Conservation (phyloP, 2,329 filamentous ascomycete genomes). For the Aschersonia sp. region DNA sequence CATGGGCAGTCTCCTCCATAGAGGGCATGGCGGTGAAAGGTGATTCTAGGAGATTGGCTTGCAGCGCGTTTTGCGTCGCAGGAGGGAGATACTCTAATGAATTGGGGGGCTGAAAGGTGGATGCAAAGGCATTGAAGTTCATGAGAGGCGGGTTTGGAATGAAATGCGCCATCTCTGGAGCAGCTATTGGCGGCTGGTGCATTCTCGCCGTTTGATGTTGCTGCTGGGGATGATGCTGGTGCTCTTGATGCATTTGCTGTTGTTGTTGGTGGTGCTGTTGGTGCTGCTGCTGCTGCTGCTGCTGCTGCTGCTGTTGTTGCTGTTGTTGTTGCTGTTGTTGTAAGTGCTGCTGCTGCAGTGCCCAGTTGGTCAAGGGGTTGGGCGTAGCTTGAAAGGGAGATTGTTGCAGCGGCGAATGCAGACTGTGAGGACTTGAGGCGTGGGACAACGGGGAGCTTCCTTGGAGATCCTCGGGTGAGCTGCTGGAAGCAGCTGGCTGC, state of each 20-base stretch:
- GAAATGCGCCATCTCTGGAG: slow-evolving; percentile 34
- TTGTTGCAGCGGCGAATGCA: slow-evolving; percentile 33
- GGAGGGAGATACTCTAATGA: slow-evolving; percentile 46
- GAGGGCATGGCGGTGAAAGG: slow-evolving; percentile 44
- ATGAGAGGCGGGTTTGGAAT: slow-evolving; percentile 44
- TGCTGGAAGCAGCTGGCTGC: slow-evolving; percentile 27
- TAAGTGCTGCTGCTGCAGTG: slow-evolving; percentile 39
- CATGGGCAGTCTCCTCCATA: slow-evolving; percentile 38
- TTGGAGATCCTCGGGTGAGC: slow-evolving; percentile 34
- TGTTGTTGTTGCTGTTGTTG: slow-evolving; percentile 9
- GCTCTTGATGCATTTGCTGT: slow-evolving; percentile 10
- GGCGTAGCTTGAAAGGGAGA: slow-evolving; percentile 38
- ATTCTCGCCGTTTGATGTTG: slow-evolving; percentile 9
- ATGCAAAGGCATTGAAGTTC: slow-evolving; percentile 36
- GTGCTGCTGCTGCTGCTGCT: slow-evolving; percentile 24
- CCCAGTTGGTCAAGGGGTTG: slow-evolving; percentile 46
- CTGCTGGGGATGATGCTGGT: slow-evolving; percentile 13
- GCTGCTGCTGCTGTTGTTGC: slow-evolving; percentile 32
- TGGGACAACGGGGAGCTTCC: slow-evolving; percentile 33
- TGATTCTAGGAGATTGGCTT: slow-evolving; percentile 47
- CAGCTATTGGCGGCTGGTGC: slow-evolving; percentile 13
- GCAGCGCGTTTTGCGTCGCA: slow-evolving; percentile 49
- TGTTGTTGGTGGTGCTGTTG: slow-evolving; percentile 22
- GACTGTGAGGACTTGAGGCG: slow-evolving; percentile 36
- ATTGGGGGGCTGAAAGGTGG: slow-evolving; percentile 34